Percentiles rank a stretch among this genome's conserved stretches.
Evolutionary conservation across 202 grass and related monocot species (phyloP).

Genomic region (Saccharum hybrid): DNA sequence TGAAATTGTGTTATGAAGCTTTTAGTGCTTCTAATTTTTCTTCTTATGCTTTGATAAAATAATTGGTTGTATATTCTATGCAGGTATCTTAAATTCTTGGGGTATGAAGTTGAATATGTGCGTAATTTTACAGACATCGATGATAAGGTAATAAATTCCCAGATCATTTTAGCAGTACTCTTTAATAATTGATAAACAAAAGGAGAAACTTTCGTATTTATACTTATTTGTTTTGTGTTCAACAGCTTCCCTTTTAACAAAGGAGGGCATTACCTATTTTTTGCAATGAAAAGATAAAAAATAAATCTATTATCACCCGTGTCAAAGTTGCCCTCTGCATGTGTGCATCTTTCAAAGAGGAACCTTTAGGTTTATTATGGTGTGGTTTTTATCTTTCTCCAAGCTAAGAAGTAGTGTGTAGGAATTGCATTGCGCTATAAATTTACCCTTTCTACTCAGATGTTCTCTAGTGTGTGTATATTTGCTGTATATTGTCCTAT

Average conservation of each 20-base stretch:
- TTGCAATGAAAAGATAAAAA: background rate
- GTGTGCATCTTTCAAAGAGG: constrained; percentile 12
- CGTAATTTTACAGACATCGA: constrained; percentile 88
- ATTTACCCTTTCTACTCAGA: background rate
- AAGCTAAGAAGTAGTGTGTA: background rate
- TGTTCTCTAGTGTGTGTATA: background rate
- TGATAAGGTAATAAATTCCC: constrained; percentile 70
- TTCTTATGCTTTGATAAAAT: background rate
- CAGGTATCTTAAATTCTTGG: constrained; percentile 77
- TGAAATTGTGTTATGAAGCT: background rate
- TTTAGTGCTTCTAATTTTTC: background rate
- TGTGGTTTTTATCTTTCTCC: background rate
- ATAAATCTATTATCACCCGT: background rate
- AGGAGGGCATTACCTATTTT: constrained; percentile 11
- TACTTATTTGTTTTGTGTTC: background rate
- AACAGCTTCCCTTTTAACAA: background rate
- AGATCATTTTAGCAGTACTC: background rate
- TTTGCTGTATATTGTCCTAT: background rate
- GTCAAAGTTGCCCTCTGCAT: constrained; percentile 9
- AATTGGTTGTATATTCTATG: constrained; percentile 14
- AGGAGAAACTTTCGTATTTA: background rate
- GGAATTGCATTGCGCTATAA: constrained; percentile 1
- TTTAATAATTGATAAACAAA: constrained; percentile 25
- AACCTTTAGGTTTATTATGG: constrained; percentile 12
- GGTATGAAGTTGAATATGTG: constrained; percentile 78